These are phyloP conservation scores for Nemania serpens DNA, from an alignment of 2,329 filamentous ascomycete species.

Conservation along the genomic window DNA sequence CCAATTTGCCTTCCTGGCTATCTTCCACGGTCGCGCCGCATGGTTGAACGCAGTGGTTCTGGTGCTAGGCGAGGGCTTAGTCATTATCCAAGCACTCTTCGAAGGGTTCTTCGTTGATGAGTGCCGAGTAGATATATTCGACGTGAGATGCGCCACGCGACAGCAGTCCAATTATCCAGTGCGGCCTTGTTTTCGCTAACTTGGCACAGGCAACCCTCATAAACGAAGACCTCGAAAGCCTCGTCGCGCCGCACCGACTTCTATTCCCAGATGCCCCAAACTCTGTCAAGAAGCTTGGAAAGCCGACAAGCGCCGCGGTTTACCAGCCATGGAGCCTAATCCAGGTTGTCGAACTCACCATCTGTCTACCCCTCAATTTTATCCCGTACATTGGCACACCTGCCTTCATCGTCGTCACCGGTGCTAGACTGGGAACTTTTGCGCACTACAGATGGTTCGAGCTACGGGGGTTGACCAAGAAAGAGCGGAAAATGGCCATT, in stretches of 20 bases:
- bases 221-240: constrained; percentile 69
- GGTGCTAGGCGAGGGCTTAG: constrained; percentile 79
- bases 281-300: constrained; percentile 80
- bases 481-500: constrained; percentile 73
- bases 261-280: constrained; percentile 70
- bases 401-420: constrained; percentile 85
- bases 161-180: neutral
- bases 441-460: constrained; percentile 92
- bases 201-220: constrained; percentile 68
- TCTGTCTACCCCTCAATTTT: constrained; percentile 82
- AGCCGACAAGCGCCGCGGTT: constrained; percentile 74
- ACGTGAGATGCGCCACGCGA: constrained; percentile 56
- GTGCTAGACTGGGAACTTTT: constrained; percentile 83
- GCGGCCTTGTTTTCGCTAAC: constrained; percentile 17
- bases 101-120: constrained; percentile 84
- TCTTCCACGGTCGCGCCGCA: constrained; percentile 88
- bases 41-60: constrained; percentile 88
- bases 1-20: constrained; percentile 83
- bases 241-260: constrained; percentile 69
- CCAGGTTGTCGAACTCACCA: constrained; percentile 85
- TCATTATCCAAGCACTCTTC: constrained; percentile 72
- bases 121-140: constrained; percentile 79
- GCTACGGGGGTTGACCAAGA: constrained; percentile 73
- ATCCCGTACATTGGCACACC: constrained; percentile 82
- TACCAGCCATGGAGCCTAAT: constrained; percentile 89